Evolutionary conservation across 2,329 filamentous ascomycete genomes (phyloP).

Genomic region (Cytospora mali): DNA sequence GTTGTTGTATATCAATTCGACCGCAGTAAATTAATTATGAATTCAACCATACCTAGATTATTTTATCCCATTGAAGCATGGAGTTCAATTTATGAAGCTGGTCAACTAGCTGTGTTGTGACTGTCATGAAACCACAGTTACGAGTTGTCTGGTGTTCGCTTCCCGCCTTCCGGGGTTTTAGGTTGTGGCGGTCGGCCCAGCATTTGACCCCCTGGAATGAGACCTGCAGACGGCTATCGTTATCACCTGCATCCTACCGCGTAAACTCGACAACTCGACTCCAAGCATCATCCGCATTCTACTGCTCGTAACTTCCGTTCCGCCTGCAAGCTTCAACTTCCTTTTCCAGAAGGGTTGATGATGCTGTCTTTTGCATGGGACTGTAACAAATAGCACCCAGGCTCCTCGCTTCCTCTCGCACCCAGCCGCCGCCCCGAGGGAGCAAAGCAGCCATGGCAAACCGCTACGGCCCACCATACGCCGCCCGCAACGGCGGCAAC

Average conservation of each 20-base stretch:
- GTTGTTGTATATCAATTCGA: conserved; percentile 8
- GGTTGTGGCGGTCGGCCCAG: not conserved
- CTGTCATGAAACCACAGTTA: conserved; percentile 8
- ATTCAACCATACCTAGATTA: not conserved
- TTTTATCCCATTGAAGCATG: no score
- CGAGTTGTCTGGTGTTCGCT: conserved; percentile 7
- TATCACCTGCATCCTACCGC: conserved; percentile 9
- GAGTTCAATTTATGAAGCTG: not conserved
- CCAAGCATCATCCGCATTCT: not conserved
- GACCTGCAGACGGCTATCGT: conserved; percentile 8
- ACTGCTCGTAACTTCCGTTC: not conserved
- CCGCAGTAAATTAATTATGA: not conserved
- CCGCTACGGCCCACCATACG: conserved; percentile 51
- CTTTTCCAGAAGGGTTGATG: not conserved
- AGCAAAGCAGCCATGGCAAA: conserved; percentile 48
- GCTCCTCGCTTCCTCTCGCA: conserved; percentile 11
- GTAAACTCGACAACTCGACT: conserved; percentile 14
- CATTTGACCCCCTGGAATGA: not conserved
- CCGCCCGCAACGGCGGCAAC: conserved; percentile 41
- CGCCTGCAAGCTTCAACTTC: not conserved
- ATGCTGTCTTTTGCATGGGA: conserved; percentile 19
- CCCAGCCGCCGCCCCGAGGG: conserved; percentile 23
- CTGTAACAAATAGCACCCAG: conserved; percentile 29
- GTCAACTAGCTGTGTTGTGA: not conserved
- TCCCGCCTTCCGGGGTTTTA: conserved; percentile 17